A percentile compares a stretch with the other conserved stretches of the same genome.
Conservation (phyloP, 306 rosid genomes). For the Prunus armeniaca region DNA sequence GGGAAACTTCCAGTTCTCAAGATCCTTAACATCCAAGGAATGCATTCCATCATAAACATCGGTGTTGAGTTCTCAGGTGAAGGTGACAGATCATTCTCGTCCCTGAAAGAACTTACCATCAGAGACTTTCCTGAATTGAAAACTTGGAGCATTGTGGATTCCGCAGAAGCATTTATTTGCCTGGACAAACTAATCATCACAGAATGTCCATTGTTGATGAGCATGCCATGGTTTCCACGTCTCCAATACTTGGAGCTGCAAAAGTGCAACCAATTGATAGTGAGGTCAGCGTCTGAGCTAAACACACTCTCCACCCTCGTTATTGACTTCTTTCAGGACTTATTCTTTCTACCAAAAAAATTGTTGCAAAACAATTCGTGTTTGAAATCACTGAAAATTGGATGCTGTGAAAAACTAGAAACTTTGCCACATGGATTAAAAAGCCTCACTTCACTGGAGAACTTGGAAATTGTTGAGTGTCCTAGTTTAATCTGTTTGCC, state of each 20-base stretch:
- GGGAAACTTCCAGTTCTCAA: no score
- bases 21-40: constrained; percentile 11
- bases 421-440: constrained; percentile 20
- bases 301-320: constrained; percentile 19
- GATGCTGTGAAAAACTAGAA: constrained; percentile 13
- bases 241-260: constrained; percentile 17
- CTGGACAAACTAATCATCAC: background rate
- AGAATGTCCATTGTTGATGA: background rate
- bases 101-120: background rate
- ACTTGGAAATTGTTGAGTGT: constrained; percentile 28
- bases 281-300: constrained; percentile 2
- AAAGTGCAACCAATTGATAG: background rate
- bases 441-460: constrained; percentile 21
- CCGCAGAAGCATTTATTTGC: background rate
- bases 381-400: constrained; percentile 18
- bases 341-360: background rate
- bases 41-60: constrained; percentile 15
- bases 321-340: constrained; percentile 14
- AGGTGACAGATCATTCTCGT: background rate
- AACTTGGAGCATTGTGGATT: constrained; percentile 5
- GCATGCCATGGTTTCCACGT: constrained; percentile 14
- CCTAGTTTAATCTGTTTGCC: constrained; percentile 14
- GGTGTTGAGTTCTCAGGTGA: background rate
- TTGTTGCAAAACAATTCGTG: constrained; percentile 13
- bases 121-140: background rate